Base-by-base conservation (phyloP, 345 rosid genomes). In the Heritiera fomes region DNA sequence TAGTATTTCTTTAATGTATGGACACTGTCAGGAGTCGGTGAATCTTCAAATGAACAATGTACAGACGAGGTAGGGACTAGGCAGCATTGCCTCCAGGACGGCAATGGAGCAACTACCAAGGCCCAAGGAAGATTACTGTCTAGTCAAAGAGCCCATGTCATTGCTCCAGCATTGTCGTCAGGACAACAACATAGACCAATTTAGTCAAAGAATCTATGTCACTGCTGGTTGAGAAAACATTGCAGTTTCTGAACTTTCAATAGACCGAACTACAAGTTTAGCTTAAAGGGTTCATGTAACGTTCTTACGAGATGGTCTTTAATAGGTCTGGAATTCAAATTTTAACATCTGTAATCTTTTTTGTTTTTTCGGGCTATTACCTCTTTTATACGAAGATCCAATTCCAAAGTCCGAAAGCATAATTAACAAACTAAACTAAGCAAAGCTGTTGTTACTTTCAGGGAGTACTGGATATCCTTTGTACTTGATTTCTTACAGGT, bases 21-120 rank as follows among this genome's bases (percentile, higher is more conserved):
- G 15, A 49, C 53, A 2, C 53, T 12, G 12, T 45, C 7, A 52
- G 56, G 66, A 2, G 66, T 61, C 0, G 66, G 66, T 30, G 7
- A 9, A 61, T 62, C 67, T 30, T 30, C 1, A 13, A 62, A 32
- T 34, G n/a, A 32, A 62, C 28, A 23, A 23, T 23, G 28, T 23
- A 23, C 28, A 40, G 43, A 30, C 30, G 28, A 23, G 28, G 28
- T 23, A 23, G 28, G 28, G 28, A 23, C 28, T 23, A 23, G 28
- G 28, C 28, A 23, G 28, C 28, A 23, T 23, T 62, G 67, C 67
- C 67, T 13, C 43, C 41, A 60, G 34, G 67, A 62, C 67, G 67
- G 67, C 67, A 30, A 62, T 1, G 43, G 18, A 62, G 67, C 67
- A 62, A 62, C 66, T 30, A 62, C 66, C 66, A 62, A 32, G 43